Evolutionary conservation across 352 stramenopile genomes (phyloP), one percentile per base, ranked within the genome.

Genomic region (Pythium rhizo-oryzae): DNA sequence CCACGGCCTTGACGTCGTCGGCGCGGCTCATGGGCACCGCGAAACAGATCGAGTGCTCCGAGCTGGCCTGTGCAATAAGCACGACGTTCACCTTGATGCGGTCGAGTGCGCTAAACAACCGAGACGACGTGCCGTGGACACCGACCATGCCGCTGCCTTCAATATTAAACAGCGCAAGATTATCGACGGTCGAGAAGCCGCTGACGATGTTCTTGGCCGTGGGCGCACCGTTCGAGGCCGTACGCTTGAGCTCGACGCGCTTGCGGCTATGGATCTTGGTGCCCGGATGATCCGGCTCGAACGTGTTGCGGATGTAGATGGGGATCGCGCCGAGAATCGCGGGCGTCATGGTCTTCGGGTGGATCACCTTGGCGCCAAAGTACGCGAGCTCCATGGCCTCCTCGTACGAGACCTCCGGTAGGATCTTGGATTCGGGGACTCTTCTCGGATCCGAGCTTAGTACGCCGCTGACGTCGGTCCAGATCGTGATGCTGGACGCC

Each of bases 351-450:
- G 97, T 98, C 85, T 98, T 99, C 8, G 97, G 97, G 72, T 99
- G 97, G 19, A 99, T 90, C 37, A 99, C 97, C 76, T 99, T 99
- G 16, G 97, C 97, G 28, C 97, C 97, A 76, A 99, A 99, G 75
- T 99, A 99, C 11, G 97, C 97, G 30, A 99, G 82, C 79, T 99
- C 97, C 93, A 99, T 99, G 41, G 97, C 97, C 77, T 99, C 97
- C 72, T 98, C 95, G 79, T 99, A 99, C 33, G 88, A 98, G 19
- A 99, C 83, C 71, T 98, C 87, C 18, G 82, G 70, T 15, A 98
- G 75, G 46, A 96, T 93, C 62, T 89, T 86, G 7, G 95, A 96
- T 65, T 97, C 88, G 3, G 95, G 94, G 25, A 99, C 97, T 60
- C 95, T 83, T 59, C 96, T 80, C 33, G 97, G 97, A 71, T 99